Evolutionary conservation across 2,329 filamentous ascomycete species (phyloP).

Genomic region (Pseudogymnoascus sp.): DNA sequence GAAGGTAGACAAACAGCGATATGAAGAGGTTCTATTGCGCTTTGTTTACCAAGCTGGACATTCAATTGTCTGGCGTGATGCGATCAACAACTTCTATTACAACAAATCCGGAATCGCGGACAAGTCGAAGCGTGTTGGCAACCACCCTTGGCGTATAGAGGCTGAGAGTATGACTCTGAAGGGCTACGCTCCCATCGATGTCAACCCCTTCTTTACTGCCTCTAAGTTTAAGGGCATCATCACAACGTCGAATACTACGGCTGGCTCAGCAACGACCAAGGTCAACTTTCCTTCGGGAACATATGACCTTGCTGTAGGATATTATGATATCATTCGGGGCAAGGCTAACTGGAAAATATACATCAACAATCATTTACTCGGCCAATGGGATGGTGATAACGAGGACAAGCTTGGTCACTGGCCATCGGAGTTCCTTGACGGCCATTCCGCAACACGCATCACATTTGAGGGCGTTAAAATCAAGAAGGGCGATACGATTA

Average conservation of each 20-base stretch:
- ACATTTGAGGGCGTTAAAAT: slow-evolving; percentile 48
- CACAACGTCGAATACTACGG: slow-evolving; percentile 44
- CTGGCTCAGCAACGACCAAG: slow-evolving; percentile 40
- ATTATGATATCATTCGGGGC: slow-evolving; percentile 57
- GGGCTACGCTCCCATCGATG: slow-evolving; percentile 47
- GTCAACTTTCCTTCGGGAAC: slow-evolving; percentile 43
- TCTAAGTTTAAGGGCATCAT: slow-evolving; percentile 50
- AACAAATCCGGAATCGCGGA: slow-evolving; percentile 56
- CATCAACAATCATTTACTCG: slow-evolving; percentile 46
- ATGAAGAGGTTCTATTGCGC: slow-evolving; percentile 49
- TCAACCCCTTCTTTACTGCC: slow-evolving; percentile 54
- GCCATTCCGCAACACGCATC: slow-evolving; percentile 56
- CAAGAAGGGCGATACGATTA: slow-evolving; percentile 44
- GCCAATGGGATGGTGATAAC: slow-evolving; percentile 52
- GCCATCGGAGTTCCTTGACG: slow-evolving; percentile 53
- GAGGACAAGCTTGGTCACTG: slow-evolving; percentile 54
- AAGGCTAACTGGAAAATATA: slow-evolving; percentile 48
- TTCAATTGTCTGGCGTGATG: slow-evolving; percentile 62
- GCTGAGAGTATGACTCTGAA: slow-evolving; percentile 57
- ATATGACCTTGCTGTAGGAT: slow-evolving; percentile 60
- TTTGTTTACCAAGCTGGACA: slow-evolving; percentile 62
- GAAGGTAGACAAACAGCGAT: slow-evolving; percentile 54
- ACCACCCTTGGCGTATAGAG: slow-evolving; percentile 61
- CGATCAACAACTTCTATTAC: slow-evolving; percentile 57
- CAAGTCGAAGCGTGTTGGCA: slow-evolving; percentile 45